These are phyloP conservation scores for Tolypocladium ovalisporum DNA, from an alignment of 2,329 filamentous ascomycete genomes.

Conservation along the genomic window DNA sequence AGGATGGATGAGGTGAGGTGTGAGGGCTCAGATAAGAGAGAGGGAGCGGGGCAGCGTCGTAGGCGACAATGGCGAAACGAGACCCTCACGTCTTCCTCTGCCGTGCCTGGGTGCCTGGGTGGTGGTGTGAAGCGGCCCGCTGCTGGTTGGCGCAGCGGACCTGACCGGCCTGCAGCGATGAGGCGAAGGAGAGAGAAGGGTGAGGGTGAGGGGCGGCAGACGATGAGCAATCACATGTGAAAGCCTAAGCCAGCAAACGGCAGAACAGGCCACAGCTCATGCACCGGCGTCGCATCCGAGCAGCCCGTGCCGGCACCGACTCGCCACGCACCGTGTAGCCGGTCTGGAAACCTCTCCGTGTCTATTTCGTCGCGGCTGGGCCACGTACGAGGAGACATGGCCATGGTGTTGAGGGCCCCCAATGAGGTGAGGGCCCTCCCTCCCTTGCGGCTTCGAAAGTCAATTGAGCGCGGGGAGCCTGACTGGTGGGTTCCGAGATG, in stretches of 20 bases:
- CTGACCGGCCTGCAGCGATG: not conserved
- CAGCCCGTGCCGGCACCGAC: not conserved
- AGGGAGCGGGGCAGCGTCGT: not conserved
- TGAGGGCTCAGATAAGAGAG: not conserved
- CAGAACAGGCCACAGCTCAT: not conserved
- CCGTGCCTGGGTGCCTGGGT: not conserved
- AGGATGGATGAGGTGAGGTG: not conserved
- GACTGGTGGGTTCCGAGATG: not conserved
- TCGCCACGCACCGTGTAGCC: not conserved
- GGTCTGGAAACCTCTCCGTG: not conserved
- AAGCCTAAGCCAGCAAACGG: not conserved
- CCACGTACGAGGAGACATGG: not conserved
- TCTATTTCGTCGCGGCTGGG: not conserved
- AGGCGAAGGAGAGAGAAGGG: not conserved
- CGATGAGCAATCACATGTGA: slow-evolving; percentile 3
- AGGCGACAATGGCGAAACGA: not conserved
- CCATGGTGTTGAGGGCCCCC: no score
- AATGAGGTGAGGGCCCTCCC: no score
- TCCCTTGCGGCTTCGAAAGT: no score
- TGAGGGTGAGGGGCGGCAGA: not conserved
- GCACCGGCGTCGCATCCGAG: not conserved
- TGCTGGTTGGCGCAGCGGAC: not conserved
- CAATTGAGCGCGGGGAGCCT: not conserved
- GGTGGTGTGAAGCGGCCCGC: not conserved
- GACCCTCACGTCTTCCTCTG: not conserved